Base-by-base conservation (phyloP, 371 early-diverging fungal species). In the Synchytrium microbalum region DNA sequence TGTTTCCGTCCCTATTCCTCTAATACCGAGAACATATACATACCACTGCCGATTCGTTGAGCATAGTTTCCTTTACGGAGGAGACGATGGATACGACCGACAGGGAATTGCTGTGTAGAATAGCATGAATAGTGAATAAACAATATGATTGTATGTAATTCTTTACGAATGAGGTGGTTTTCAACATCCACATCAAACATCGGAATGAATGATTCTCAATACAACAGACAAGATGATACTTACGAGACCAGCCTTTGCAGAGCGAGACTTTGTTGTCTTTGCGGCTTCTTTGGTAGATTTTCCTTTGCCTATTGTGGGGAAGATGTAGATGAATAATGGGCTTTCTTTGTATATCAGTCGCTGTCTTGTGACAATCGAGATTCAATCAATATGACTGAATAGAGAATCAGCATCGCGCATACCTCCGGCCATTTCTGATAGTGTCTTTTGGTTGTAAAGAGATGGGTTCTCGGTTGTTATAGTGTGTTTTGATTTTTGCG, bases 21-120 rank as follows among this genome's bases (percentile, higher is more conserved):
- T n/a, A n/a, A n/a, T n/a, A n/a, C n/a, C n/a, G 16, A n/a, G 52
- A n/a, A n/a, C 16, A 16, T n/a, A n/a, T 51, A 16, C 68, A 10
- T 46, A 65, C 75, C 76, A 70, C 92, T 91, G 80, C 92, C 92
- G 64, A 93, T 87, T 84, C 93, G 90, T 76, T 89, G 91, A 67
- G 93, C 92, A 76, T 94, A 93, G 89, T 92, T 93, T 68, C 94
- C 93, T 80, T 89, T 89, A 75, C 93, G 89, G 67, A 96, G 83
- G 63, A 90, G 87, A 86, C 95, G 90, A 79, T 94, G 94, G 74
- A 96, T 88, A 90, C 96, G 93, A 76, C 92, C 93, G 70, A 92
- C 93, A 67, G 96, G 96, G 88, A 94, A 94, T 76, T 92, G 90
- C 69, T 91, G 88, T 79, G 92, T 92, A 69, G 91, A 91, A 78